These are phyloP conservation scores for Rutstroemia sp. DNA, from an alignment of 2,329 filamentous ascomycete genomes.

Conservation along the genomic window DNA sequence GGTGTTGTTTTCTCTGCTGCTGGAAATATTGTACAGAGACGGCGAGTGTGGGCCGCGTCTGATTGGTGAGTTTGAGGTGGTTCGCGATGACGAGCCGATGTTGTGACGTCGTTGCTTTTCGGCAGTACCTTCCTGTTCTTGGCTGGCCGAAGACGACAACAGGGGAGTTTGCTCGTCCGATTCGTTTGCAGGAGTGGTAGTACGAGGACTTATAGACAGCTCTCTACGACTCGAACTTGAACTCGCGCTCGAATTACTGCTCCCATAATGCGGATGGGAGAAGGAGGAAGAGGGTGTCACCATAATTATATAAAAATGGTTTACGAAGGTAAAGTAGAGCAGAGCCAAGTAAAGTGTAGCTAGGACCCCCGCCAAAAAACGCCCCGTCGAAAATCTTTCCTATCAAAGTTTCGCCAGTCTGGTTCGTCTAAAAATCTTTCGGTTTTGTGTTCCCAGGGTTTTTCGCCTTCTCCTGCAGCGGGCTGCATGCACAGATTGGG, in stretches of 20 bases:
- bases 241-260: not conserved
- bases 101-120: not conserved
- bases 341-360: too few species aligned
- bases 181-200: not conserved
- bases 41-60: not conserved
- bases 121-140: not conserved
- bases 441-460: not conserved
- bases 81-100: not conserved
- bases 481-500: not conserved
- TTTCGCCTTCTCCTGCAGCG: not conserved
- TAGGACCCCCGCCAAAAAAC: not conserved
- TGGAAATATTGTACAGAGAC: not conserved
- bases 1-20: not conserved
- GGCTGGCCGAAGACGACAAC: not conserved
- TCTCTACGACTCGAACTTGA: too few species aligned
- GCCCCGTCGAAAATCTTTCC: not conserved
- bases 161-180: not conserved
- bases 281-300: not conserved
- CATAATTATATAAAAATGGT: not conserved
- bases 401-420: not conserved
- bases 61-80: not conserved
- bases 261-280: not conserved
- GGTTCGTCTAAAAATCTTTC: not conserved
- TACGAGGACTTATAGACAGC: not conserved
- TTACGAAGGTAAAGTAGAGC: too few species aligned